Base-by-base conservation (phyloP, 75 land plant species). In the Pseudotsuga menziesii region DNA sequence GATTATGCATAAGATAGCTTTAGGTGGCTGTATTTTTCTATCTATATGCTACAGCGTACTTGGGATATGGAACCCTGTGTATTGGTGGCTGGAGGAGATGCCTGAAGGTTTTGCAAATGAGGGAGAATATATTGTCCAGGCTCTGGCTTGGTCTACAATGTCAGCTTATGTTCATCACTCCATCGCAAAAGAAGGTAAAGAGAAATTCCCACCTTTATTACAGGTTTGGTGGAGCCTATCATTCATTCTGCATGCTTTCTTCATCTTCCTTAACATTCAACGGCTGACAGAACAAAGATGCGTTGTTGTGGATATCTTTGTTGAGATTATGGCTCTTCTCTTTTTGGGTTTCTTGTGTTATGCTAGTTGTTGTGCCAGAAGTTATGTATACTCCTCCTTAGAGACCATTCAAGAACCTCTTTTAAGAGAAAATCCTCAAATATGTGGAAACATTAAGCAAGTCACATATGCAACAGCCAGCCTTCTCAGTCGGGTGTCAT, bases 401-500 rank as follows among this genome's bases (percentile, higher is more conserved):
- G 13, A 60, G 13, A 67, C 4, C 23, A 60, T 60, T 20, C 22
- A 1, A 22, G 61, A 60, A 60, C 61, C 61, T 60, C 23, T 60
- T 8, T 22, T 60, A 19, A 19, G 20, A 60, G 52, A 48, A 11
- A 48, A 48, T 48, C 11, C 52, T 12, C 52, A 60, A 60, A 60
- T 16, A 60, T 4, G 61, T 20, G 61, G 61, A 20, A 60, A 60
- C 23, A 22, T 60, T 20, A 60, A 60, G 61, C 7, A 4, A 22
- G n/a, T 60, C 7, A 19, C 61, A 0, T 60, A 60, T 60, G 20
- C 61, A 60, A 86, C 58, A 63, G 85, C 91, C 60, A 78, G 87
- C 27, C 3, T 89, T 26, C 75, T 87, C 48, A 87, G 95, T 56
- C 15, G 83, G 23, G 76, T 89, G 23, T 85, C 93, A 22, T 90